Conservation (phyloP, 2,329 filamentous ascomycete genomes). For the Thermomyces lanuginosus region DNA sequence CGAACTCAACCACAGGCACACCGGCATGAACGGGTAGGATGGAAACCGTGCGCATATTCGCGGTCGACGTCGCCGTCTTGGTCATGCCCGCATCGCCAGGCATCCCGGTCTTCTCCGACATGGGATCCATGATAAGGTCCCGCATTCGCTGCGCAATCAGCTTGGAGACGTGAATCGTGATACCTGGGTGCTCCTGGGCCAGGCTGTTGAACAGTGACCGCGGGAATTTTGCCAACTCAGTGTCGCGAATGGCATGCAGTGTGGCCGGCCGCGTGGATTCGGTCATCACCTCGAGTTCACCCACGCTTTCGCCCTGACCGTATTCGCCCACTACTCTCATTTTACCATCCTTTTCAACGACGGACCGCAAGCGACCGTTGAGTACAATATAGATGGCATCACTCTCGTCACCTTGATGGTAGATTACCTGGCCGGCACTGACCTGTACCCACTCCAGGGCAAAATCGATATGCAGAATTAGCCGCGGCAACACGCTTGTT, state of each 20-base stretch:
- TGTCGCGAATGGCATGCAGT: constrained; percentile 88
- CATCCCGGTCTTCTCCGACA: constrained; percentile 50
- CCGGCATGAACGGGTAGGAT: constrained; percentile 81
- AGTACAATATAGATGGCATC: constrained; percentile 97
- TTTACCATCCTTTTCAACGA: constrained; percentile 66
- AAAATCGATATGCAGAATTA: constrained; percentile 95
- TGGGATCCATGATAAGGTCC: constrained; percentile 65
- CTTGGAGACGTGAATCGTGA: constrained; percentile 98
- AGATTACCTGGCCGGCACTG: constrained; percentile 84
- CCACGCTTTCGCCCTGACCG: constrained; percentile 93
- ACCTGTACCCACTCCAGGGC: constrained; percentile 97
- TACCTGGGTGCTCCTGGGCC: constrained; percentile 89
- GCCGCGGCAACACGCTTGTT: constrained; percentile 69
- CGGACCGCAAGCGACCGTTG: constrained; percentile 74
- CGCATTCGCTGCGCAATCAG: constrained; percentile 89
- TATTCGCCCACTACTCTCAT: constrained; percentile 82
- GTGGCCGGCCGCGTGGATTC: constrained; percentile 83
- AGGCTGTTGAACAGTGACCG: constrained; percentile 94
- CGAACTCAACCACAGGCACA: constrained; percentile 88
- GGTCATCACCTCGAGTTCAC: constrained; percentile 90
- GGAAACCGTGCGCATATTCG: constrained; percentile 85
- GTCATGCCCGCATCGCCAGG: constrained; percentile 36
- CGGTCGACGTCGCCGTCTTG: constrained; percentile 54
- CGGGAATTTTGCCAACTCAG: constrained; percentile 89
- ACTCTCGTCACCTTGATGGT: constrained; percentile 85